Conservation (phyloP, 2,329 filamentous ascomycete species). For the Stemphylium lycopersici region DNA sequence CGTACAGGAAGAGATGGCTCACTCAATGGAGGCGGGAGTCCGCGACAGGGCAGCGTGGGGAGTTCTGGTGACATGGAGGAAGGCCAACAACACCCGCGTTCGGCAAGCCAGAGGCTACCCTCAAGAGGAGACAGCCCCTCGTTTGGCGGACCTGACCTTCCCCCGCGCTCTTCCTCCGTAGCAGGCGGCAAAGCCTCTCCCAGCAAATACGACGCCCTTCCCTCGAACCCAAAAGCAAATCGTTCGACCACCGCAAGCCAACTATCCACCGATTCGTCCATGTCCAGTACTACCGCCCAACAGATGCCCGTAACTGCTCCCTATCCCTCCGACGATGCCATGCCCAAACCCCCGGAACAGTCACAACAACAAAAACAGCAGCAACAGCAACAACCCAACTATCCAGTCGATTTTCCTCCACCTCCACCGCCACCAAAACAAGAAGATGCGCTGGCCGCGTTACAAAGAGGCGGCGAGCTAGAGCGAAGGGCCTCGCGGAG, state of each 20-base stretch:
- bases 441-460: conserved; percentile 85
- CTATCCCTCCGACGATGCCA: conserved; percentile 67
- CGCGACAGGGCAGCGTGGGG: conserved; percentile 46
- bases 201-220: conserved; percentile 50
- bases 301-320: conserved; percentile 76
- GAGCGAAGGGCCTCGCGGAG: conserved; percentile 90
- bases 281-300: conserved; percentile 78
- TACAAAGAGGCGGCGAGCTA: conserved; percentile 90
- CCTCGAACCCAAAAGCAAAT: conserved; percentile 41
- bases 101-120: conserved; percentile 50
- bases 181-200: conserved; percentile 54
- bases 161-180: conserved; percentile 56
- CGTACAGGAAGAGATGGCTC: conserved; percentile 58
- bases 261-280: conserved; percentile 58
- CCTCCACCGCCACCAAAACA: conserved; percentile 81
- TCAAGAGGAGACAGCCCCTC: conserved; percentile 52
- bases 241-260: conserved; percentile 43
- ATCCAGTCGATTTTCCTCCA: conserved; percentile 67
- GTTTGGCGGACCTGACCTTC: conserved; percentile 51
- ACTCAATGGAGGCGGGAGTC: conserved; percentile 46
- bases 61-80: conserved; percentile 47
- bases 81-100: conserved; percentile 47
- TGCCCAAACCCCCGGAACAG: conserved; percentile 48
- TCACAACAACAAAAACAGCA: conserved; percentile 22
- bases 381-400: conserved; percentile 41